Percentiles rank a stretch among this genome's conserved stretches.
Conservation (phyloP, 345 rosid species). For the Ceriops decandra region DNA sequence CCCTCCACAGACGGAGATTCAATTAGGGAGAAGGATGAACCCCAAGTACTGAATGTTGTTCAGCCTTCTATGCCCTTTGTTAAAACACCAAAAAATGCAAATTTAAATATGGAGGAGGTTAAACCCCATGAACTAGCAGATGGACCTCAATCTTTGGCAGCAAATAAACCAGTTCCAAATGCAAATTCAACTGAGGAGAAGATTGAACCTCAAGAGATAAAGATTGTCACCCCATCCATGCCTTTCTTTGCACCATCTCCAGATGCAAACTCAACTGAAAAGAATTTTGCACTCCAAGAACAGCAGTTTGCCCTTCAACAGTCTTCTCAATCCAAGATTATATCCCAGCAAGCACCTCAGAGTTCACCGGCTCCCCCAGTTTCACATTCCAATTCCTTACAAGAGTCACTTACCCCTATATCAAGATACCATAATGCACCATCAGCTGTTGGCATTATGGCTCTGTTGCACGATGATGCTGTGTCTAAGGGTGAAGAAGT, state of each 20-base stretch:
- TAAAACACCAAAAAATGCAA: slow-evolving; percentile 12
- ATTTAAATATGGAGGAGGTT: slow-evolving; percentile 8
- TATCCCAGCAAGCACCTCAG: slow-evolving; percentile 47
- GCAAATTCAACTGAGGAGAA: slow-evolving; percentile 14
- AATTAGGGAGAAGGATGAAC: slow-evolving; percentile 6
- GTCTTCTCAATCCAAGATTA: slow-evolving; percentile 49
- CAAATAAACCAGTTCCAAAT: slow-evolving; percentile 22
- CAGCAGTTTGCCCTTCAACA: slow-evolving; percentile 46
- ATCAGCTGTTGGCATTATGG: slow-evolving; percentile 63
- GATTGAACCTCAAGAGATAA: slow-evolving; percentile 5
- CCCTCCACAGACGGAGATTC: slow-evolving; percentile 11
- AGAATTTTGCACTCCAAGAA: slow-evolving; percentile 43
- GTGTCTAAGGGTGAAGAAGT: slow-evolving; percentile 41
- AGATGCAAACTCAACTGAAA: slow-evolving; percentile 33
- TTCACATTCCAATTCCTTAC: slow-evolving; percentile 34
- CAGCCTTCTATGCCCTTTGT: not conserved
- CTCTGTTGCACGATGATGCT: slow-evolving; percentile 68
- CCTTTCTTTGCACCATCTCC: slow-evolving; percentile 19
- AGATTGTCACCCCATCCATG: not conserved
- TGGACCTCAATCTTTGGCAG: slow-evolving; percentile 9
- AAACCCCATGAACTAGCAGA: slow-evolving; percentile 2
- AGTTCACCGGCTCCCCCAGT: slow-evolving; percentile 42
- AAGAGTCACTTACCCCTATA: slow-evolving; percentile 43
- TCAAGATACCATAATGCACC: slow-evolving; percentile 55
- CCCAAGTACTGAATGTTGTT: slow-evolving; percentile 4